Evolutionary conservation across 306 rosid genomes (phyloP).

Genomic region (Cucurbita maxima): DNA sequence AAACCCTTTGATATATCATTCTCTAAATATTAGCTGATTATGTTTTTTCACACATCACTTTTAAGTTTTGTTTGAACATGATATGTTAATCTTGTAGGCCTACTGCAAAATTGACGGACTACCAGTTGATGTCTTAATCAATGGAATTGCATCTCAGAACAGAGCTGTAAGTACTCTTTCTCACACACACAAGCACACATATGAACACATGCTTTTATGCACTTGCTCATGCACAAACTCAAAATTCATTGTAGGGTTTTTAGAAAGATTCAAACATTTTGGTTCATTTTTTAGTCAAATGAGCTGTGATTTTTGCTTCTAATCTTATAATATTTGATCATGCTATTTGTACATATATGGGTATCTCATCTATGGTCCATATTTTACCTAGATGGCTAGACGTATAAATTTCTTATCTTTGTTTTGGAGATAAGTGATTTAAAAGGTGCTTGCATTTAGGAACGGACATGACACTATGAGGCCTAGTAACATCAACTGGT

Average conservation of each 20-base stretch:
- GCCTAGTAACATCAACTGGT: background rate
- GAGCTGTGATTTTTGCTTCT: background rate
- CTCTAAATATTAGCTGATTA: background rate
- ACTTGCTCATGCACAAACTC: background rate
- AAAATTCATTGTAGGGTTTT: background rate
- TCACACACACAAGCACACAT: background rate
- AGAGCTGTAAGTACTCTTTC: conserved; percentile 67
- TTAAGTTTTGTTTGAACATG: background rate
- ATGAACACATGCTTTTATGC: background rate
- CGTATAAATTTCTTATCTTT: background rate
- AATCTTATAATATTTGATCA: background rate
- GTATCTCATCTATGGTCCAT: background rate
- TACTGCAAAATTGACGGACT: conserved; percentile 81
- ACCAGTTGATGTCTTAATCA: conserved; percentile 50
- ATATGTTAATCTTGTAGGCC: conserved; percentile 30
- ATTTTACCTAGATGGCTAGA: background rate
- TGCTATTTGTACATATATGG: background rate
- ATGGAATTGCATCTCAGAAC: conserved; percentile 61
- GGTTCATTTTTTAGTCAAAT: background rate
- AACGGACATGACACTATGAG: background rate
- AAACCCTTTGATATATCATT: background rate
- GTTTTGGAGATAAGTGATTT: background rate
- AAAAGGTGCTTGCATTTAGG: background rate
- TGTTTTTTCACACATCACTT: background rate
- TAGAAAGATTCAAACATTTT: background rate